phyloP scores from a whole-genome alignment of 208 protist species.

The Tritrichomonas musculus region DNA sequence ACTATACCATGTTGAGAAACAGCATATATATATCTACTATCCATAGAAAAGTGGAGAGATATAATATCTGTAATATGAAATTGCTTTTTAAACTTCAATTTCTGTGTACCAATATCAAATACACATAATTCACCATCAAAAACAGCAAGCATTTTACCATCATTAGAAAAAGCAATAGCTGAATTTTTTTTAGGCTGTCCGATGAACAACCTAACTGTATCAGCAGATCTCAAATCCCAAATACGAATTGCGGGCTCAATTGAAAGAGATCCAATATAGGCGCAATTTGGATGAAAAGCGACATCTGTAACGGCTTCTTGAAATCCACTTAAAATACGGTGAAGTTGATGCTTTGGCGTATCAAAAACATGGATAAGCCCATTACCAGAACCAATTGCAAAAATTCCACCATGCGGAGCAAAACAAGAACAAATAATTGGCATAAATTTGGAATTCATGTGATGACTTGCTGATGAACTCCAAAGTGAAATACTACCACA shows the following conservation, averaged over 20 bases:
- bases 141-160: background rate
- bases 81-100: too few species aligned
- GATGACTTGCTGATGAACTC: too few species aligned
- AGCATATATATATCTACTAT: background rate
- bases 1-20: background rate
- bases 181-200: background rate
- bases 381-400: background rate
- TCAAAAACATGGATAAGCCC: background rate
- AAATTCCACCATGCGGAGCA: constrained; percentile 6
- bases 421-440: background rate
- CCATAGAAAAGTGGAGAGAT: background rate
- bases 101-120: background rate
- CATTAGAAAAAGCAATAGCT: background rate
- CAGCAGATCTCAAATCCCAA: background rate
- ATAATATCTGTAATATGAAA: background rate
- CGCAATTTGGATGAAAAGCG: background rate
- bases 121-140: background rate
- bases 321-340: background rate
- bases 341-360: background rate
- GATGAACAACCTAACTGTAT: background rate
- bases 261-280: background rate
- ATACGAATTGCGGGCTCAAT: background rate
- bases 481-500: background rate
- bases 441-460: too few species aligned
- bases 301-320: background rate